phyloP scores from a whole-genome alignment of 148 eudicot genomes.

The Mesembryanthemum crystallinum region DNA sequence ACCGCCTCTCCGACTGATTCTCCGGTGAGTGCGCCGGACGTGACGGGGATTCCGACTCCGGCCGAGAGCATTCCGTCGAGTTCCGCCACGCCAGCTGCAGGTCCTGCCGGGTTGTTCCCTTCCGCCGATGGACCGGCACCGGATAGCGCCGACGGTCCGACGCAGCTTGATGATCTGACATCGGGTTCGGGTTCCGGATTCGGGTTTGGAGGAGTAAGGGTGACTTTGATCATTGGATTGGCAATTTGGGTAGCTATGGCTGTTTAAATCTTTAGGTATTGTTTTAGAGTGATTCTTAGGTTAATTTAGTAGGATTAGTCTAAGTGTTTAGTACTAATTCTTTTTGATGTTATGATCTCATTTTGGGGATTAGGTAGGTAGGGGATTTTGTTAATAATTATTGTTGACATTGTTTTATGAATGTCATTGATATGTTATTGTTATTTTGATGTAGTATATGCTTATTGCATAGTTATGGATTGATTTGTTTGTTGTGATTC shows the following conservation, averaged over 20 bases:
- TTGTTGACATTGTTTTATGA: too few relatives aligned
- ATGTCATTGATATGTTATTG: not conserved
- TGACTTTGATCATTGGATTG: constrained; percentile 21
- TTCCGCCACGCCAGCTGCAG: constrained; percentile 18
- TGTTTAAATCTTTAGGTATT: not conserved
- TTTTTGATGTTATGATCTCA: not conserved
- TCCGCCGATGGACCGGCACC: constrained; percentile 10
- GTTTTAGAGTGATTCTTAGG: not conserved
- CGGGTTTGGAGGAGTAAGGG: constrained; percentile 14
- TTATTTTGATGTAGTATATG: not conserved
- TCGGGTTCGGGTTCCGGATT: not conserved
- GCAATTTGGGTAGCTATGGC: constrained; percentile 16
- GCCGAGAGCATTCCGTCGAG: constrained; percentile 15
- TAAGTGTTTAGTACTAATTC: not conserved
- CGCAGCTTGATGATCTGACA: constrained; percentile 4
- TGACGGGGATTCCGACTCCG: not conserved
- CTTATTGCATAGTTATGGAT: too few relatives aligned
- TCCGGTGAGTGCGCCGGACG: too few relatives aligned
- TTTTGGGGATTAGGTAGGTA: not conserved
- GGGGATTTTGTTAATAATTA: too few relatives aligned
- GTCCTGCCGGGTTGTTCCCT: constrained; percentile 9
- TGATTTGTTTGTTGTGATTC: too few relatives aligned
- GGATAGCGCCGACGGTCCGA: constrained; percentile 16
- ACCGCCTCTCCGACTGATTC: not conserved
- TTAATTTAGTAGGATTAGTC: not conserved